A percentile compares a stretch with the other conserved stretches of the same genome.
Evolutionary conservation across 176 grass and related monocot species (phyloP).

Genomic region (Oryza coarctata): DNA sequence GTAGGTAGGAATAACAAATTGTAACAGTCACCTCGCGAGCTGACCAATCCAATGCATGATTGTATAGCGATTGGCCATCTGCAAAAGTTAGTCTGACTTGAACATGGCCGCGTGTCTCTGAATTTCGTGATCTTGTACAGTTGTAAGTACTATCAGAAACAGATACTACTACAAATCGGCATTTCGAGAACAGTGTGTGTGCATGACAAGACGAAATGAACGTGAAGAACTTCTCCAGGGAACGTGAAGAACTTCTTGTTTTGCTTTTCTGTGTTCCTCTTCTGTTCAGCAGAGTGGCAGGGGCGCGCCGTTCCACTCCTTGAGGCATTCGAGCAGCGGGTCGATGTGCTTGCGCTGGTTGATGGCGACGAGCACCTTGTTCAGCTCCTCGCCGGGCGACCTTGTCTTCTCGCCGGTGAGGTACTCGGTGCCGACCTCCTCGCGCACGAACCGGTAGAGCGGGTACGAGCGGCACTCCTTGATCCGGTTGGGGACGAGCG

Average conservation of each 20-base stretch:
- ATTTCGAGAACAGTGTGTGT: no score
- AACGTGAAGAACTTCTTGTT: not conserved
- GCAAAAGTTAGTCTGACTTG: not conserved
- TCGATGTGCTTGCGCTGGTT: constrained; percentile 75
- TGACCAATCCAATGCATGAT: constrained; percentile 28
- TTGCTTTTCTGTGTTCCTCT: not conserved
- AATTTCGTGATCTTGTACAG: constrained; percentile 1
- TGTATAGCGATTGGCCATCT: not conserved
- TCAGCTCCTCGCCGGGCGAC: constrained; percentile 73
- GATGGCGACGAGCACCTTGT: constrained; percentile 83
- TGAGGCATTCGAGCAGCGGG: constrained; percentile 77
- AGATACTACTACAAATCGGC: not conserved
- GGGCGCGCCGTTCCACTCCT: constrained; percentile 80
- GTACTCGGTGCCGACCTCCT: constrained; percentile 61
- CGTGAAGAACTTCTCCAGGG: not conserved
- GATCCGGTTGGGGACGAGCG: constrained; percentile 59
- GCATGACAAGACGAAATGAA: not conserved
- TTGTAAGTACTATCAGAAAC: not conserved
- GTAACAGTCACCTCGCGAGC: not conserved
- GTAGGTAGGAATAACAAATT: constrained; percentile 17
- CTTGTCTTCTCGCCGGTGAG: constrained; percentile 73
- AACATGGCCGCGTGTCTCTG: constrained; percentile 10
- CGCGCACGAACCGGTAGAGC: constrained; percentile 69
- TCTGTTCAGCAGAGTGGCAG: constrained; percentile 60
- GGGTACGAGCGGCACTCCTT: constrained; percentile 76